A percentile compares a stretch with the other conserved stretches of the same genome.
These are phyloP conservation scores for Pythium utonaiense DNA, from an alignment of 352 stramenopile species.

Conservation along the genomic window DNA sequence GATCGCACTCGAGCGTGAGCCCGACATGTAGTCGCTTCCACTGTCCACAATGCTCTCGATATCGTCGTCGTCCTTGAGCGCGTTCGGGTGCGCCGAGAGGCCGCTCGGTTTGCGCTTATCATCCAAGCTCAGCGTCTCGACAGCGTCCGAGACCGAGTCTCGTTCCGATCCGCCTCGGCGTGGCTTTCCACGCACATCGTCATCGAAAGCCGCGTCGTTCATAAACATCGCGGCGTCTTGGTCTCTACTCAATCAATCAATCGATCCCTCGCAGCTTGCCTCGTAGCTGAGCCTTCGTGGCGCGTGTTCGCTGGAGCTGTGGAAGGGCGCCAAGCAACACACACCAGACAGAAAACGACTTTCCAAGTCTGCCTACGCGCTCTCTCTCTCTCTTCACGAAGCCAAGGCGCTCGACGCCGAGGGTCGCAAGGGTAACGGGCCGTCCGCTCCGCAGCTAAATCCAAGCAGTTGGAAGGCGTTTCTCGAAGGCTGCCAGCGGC, in stretches of 20 bases:
- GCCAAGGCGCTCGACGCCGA: background rate
- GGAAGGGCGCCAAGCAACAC: background rate
- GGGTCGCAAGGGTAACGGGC: background rate
- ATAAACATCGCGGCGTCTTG: slow-evolving; percentile 64
- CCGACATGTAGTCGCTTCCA: slow-evolving; percentile 51
- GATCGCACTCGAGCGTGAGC: slow-evolving; percentile 71
- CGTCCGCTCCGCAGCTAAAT: background rate
- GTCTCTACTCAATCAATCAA: background rate
- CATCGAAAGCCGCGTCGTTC: slow-evolving; percentile 73
- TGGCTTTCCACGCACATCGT: slow-evolving; percentile 33
- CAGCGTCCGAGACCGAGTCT: slow-evolving; percentile 52
- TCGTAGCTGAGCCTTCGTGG: no score
- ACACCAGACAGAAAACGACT: background rate
- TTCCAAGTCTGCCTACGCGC: background rate
- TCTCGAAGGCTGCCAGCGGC: background rate
- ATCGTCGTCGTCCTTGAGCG: slow-evolving; percentile 76
- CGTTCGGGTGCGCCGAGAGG: slow-evolving; percentile 59
- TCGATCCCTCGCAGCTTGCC: background rate
- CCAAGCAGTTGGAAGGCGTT: background rate
- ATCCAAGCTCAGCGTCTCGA: slow-evolving; percentile 61
- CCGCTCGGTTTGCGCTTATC: slow-evolving; percentile 33
- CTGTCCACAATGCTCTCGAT: slow-evolving; percentile 52
- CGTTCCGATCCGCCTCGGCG: slow-evolving; percentile 19
- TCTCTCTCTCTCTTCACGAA: no score
- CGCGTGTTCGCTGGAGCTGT: background rate